These are phyloP conservation scores for Magnusiomyces fungicola DNA, from an alignment of 1,139 yeast genomes.

Conservation along the genomic window DNA sequence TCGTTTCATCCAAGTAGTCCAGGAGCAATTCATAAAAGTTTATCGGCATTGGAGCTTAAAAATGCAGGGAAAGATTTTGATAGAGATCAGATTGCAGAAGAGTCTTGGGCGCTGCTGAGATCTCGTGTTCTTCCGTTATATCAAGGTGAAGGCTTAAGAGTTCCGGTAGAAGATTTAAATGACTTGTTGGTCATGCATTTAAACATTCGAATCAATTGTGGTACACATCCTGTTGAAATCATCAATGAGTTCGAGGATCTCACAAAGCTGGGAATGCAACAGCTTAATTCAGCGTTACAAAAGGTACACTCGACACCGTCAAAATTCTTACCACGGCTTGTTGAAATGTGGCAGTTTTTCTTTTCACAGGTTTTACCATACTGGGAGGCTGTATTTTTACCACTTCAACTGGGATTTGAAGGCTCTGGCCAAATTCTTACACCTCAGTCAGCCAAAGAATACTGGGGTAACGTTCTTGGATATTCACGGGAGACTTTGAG, in stretches of 20 bases:
- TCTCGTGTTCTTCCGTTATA: slow-evolving; percentile 42
- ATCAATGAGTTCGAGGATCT: slow-evolving; percentile 43
- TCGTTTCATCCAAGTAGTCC: slow-evolving; percentile 40
- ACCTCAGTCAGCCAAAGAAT: slow-evolving; percentile 29
- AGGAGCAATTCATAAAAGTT: slow-evolving; percentile 28
- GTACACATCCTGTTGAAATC: slow-evolving; percentile 35
- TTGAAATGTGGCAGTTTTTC: slow-evolving; percentile 49
- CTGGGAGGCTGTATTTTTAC: slow-evolving; percentile 52
- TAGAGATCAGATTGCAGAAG: slow-evolving; percentile 41
- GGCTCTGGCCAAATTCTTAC: slow-evolving; percentile 34
- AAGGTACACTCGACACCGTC: slow-evolving; percentile 20
- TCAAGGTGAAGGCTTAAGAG: slow-evolving; percentile 40
- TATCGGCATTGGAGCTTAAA: slow-evolving; percentile 31
- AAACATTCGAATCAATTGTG: slow-evolving; percentile 35
- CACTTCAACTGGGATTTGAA: slow-evolving; percentile 47
- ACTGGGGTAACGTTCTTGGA: slow-evolving; percentile 34
- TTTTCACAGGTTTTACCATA: slow-evolving; percentile 48
- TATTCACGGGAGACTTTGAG: slow-evolving; percentile 27
- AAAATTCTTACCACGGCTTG: slow-evolving; percentile 28
- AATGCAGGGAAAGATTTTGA: slow-evolving; percentile 34
- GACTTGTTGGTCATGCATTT: slow-evolving; percentile 43
- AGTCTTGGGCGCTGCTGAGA: slow-evolving; percentile 43
- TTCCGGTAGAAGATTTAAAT: slow-evolving; percentile 53
- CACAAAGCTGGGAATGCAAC: slow-evolving; percentile 38
- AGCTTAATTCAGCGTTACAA: slow-evolving; percentile 32